These are phyloP conservation scores for Corynascus novoguineensis DNA, from an alignment of 495 filamentous ascomycete species.

Conservation along the genomic window DNA sequence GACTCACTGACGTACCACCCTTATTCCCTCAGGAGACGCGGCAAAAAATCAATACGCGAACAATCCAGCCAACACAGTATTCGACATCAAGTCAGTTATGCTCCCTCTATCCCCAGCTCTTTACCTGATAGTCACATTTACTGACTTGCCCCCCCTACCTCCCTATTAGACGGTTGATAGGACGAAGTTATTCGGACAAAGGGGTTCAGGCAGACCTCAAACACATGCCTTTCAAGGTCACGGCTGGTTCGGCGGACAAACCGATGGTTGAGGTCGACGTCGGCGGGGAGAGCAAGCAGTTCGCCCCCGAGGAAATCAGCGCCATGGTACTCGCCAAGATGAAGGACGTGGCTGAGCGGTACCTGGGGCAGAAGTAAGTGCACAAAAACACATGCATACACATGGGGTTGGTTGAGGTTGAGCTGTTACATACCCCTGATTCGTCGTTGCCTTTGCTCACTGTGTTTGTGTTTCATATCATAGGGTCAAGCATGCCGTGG, in stretches of 20 bases:
- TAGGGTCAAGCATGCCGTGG: conserved; percentile 81
- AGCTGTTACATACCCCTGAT: too few species aligned
- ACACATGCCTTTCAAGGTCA: conserved; percentile 81
- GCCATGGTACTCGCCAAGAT: conserved; percentile 84
- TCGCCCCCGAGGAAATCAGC: conserved; percentile 78
- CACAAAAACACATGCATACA: neutral
- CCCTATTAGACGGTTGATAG: conserved; percentile 66
- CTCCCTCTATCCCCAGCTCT: too few species aligned
- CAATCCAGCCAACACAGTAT: conserved; percentile 96
- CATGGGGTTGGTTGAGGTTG: too few species aligned
- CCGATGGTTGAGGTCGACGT: conserved; percentile 74
- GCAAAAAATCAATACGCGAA: conserved; percentile 99
- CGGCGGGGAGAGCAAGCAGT: conserved; percentile 56
- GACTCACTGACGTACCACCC: neutral
- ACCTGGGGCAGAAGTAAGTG: conserved; percentile 65
- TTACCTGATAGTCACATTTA: too few species aligned
- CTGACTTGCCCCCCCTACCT: neutral
- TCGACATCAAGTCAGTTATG: conserved; percentile 72
- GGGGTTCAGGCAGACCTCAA: conserved; percentile 74
- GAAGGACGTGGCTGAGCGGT: conserved; percentile 89
- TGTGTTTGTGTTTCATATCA: neutral
- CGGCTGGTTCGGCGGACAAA: conserved; percentile 62
- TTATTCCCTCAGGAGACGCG: conserved; percentile 69
- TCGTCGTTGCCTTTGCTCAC: too few species aligned
- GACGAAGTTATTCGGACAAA: conserved; percentile 75